Evolutionary conservation across 1,284 basidiomycete genomes (phyloP).

Genomic region (Tremellales sp.): DNA sequence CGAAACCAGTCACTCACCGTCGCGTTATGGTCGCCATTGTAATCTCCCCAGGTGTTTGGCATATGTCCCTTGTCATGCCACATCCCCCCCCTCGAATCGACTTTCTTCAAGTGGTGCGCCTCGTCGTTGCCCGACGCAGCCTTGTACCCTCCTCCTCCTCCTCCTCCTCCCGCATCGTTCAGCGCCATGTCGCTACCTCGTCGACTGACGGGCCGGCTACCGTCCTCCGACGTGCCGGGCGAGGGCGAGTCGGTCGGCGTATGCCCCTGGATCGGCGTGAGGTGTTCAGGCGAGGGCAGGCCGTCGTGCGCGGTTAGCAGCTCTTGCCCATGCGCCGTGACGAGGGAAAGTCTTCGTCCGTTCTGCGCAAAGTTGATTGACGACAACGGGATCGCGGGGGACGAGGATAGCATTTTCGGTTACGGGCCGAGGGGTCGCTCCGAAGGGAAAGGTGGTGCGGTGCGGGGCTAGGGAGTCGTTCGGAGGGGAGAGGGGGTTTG

Average conservation of each 20-base stretch:
- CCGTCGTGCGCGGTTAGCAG: constrained; percentile 43
- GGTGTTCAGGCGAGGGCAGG: constrained; percentile 41
- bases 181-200: constrained; percentile 19
- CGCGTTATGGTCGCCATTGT: too few species aligned
- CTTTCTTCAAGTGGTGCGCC: constrained; percentile 32
- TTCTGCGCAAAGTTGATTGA: constrained; percentile 34
- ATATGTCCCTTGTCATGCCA: constrained; percentile 46
- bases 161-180: constrained; percentile 7
- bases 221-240: constrained; percentile 19
- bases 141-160: constrained; percentile 1
- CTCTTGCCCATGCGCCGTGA: constrained; percentile 40
- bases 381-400: constrained; percentile 43
- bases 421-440: too few species aligned
- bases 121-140: constrained; percentile 7
- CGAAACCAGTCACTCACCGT: constrained; percentile 30
- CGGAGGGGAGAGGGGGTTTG: too few species aligned
- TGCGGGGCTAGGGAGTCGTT: too few species aligned
- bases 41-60: too few species aligned
- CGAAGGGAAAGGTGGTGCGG: too few species aligned
- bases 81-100: constrained; percentile 36
- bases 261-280: constrained; percentile 39
- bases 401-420: constrained; percentile 40
- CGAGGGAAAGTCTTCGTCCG: constrained; percentile 33
- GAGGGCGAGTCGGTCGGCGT: constrained; percentile 18
- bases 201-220: constrained; percentile 16